Base-by-base conservation (phyloP, 768 basidiomycete genomes). In the Clathrus columnatus region DNA sequence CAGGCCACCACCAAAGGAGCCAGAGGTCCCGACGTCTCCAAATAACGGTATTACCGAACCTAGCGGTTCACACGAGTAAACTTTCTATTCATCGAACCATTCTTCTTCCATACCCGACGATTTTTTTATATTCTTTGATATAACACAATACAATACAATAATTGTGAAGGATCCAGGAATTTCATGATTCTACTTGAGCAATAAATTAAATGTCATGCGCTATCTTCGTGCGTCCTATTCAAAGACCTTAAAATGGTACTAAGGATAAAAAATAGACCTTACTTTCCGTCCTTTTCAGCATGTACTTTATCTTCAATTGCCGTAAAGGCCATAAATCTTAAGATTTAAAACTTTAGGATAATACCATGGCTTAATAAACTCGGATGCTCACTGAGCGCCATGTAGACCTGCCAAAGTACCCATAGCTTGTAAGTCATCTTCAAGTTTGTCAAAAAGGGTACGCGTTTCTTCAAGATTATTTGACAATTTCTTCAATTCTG, bases 391-490 rank as follows among this genome's bases (percentile, higher is more conserved):
- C 89, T 90, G 91, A 52, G 89, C 85, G 18, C 85, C 87, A 66
- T 89, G 86, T 48, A 83, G 73, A 0, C 85, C 86, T 14, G 88
- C 84, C 59, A 93, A 82, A 27, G 80, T 81, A 53, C 80, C 72
- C 88, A 91, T 91, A 16, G 85, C 82, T 55, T 85, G 78, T 51
- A 92, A 68, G 70, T 89, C 87, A 45, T 79, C 75, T 59, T 87
- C 82, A 61, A 92, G 75, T 52, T 82, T 79, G 64, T 85, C 87
- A 68, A 87, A 85, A 21, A 91, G 74, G 61, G 83, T 83, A 32
- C 87, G 84, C 0, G 89, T 88, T 61, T 82, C 84, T 23, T 76
- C 73, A 48, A 91, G 75, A 0, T 84, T 82, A 18, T 79, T 70
- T 49, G 83, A 80, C 68, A 91, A 82, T 48, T 83, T 73, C 26